Evolutionary conservation across 1,139 yeast species (phyloP).

Genomic region (Geotrichum restrictum): DNA sequence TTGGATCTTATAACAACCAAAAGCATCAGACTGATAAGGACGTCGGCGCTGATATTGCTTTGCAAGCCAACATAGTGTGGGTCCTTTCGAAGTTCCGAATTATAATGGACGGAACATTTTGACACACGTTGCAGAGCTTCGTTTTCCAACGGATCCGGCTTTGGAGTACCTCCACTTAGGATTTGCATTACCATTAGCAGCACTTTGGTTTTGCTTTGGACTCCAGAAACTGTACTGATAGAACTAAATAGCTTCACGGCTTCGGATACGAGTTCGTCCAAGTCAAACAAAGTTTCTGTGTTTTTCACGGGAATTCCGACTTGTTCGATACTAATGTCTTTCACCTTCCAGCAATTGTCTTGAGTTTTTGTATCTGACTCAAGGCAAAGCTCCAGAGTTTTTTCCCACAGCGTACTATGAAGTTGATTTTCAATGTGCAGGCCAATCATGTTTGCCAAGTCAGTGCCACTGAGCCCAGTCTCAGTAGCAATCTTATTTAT

Average conservation of each 20-base stretch:
- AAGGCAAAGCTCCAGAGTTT: slow-evolving; percentile 31
- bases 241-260: slow-evolving; percentile 57
- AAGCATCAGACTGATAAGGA: slow-evolving; percentile 66
- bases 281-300: slow-evolving; percentile 39
- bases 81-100: slow-evolving; percentile 24
- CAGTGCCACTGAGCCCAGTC: slow-evolving; percentile 47
- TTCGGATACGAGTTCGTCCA: slow-evolving; percentile 47
- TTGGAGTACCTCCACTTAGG: slow-evolving; percentile 41
- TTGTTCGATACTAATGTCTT: slow-evolving; percentile 64
- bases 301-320: slow-evolving; percentile 53
- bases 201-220: slow-evolving; percentile 52
- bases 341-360: slow-evolving; percentile 46
- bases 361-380: slow-evolving; percentile 38
- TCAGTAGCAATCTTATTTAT: slow-evolving; percentile 36
- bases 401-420: slow-evolving; percentile 46
- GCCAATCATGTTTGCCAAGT: slow-evolving; percentile 51
- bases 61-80: slow-evolving; percentile 24
- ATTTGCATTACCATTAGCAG: slow-evolving; percentile 53
- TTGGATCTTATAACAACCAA: slow-evolving; percentile 66
- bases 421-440: slow-evolving; percentile 67
- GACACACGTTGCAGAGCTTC: slow-evolving; percentile 20
- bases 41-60: slow-evolving; percentile 67
- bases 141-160: slow-evolving; percentile 12
- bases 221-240: slow-evolving; percentile 49
- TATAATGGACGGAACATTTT: slow-evolving; percentile 23